Evolutionary conservation across 371 early-diverging fungal genomes (phyloP).

Genomic region (Mortierella sp.): DNA sequence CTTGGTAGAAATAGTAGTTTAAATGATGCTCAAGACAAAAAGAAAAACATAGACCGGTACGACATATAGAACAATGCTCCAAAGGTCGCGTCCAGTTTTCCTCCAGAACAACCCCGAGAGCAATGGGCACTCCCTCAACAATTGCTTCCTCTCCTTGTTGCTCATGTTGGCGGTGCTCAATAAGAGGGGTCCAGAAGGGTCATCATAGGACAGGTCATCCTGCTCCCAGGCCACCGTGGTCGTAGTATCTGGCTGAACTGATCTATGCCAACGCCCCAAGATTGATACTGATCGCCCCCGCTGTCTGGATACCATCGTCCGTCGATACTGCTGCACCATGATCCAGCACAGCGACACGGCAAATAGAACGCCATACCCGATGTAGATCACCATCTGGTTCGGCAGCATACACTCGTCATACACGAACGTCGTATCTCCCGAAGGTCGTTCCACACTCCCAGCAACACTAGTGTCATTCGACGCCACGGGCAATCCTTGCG

Average conservation of each 20-base stretch:
- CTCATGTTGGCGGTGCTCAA: neutral
- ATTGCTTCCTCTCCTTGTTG: neutral
- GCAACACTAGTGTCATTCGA: neutral
- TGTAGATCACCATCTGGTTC: conserved; percentile 37
- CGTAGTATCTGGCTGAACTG: too few relatives aligned
- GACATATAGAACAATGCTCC: neutral
- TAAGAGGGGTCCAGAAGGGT: neutral
- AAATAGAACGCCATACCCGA: conserved; percentile 23
- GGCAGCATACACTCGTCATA: conserved; percentile 48
- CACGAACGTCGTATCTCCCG: conserved; percentile 26
- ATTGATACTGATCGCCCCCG: neutral
- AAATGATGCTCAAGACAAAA: neutral
- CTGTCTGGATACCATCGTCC: conserved; percentile 4
- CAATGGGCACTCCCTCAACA: conserved; percentile 17
- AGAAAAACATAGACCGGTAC: neutral
- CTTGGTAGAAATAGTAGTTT: too few relatives aligned
- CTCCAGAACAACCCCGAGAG: conserved; percentile 31
- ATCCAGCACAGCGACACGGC: conserved; percentile 22
- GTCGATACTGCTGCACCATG: conserved; percentile 28
- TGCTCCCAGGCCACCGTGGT: conserved; percentile 7
- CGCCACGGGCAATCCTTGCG: neutral
- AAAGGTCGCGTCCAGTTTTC: conserved; percentile 28
- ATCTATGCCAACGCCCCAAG: conserved; percentile 15
- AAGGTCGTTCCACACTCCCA: conserved; percentile 14
- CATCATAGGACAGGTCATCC: neutral